These are phyloP conservation scores for Seiridium unicorne DNA, from an alignment of 2,329 filamentous ascomycete species.

Conservation along the genomic window DNA sequence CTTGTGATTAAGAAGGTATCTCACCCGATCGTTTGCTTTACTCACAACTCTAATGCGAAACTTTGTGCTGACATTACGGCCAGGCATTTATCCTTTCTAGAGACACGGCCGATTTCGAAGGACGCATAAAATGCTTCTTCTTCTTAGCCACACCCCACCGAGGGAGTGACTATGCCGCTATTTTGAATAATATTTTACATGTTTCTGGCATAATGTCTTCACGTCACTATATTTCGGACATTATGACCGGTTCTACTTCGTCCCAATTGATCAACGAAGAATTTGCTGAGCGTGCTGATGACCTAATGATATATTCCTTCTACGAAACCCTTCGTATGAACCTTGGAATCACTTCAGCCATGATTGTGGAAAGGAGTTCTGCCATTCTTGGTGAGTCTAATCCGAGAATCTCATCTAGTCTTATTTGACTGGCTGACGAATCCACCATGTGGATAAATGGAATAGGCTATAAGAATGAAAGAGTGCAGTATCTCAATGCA, in stretches of 20 bases:
- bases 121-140: slow-evolving; percentile 25
- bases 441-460: too few species aligned
- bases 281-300: slow-evolving; percentile 22
- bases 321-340: slow-evolving; percentile 7
- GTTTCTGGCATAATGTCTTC: slow-evolving; percentile 14
- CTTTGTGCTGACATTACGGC: neutral
- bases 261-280: slow-evolving; percentile 30
- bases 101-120: slow-evolving; percentile 12
- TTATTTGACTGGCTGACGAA: too few species aligned
- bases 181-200: slow-evolving; percentile 23
- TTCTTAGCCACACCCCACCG: slow-evolving; percentile 35
- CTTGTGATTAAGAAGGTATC: slow-evolving; percentile 31
- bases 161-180: slow-evolving; percentile 26
- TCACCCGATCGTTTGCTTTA: neutral
- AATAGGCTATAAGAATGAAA: too few species aligned
- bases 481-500: too few species aligned
- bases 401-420: too few species aligned
- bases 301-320: slow-evolving; percentile 30
- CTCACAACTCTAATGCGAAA: neutral
- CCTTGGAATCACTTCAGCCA: too few species aligned
- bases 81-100: slow-evolving; percentile 19
- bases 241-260: slow-evolving; percentile 13
- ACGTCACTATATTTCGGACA: slow-evolving; percentile 22
- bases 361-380: too few species aligned
- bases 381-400: too few species aligned